phyloP scores from a whole-genome alignment of 768 basidiomycete genomes.

The Tulasnella sp. region DNA sequence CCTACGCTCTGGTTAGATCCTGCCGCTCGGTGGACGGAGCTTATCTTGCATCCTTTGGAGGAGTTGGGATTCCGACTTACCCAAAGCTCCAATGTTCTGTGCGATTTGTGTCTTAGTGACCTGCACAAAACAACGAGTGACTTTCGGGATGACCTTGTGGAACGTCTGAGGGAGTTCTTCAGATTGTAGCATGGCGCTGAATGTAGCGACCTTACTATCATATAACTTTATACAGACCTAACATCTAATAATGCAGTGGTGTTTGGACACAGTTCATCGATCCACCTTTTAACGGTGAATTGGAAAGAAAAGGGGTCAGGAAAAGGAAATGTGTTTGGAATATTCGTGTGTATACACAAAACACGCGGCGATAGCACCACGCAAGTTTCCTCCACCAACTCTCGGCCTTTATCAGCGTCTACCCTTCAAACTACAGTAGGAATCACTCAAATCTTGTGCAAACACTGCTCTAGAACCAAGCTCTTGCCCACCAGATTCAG shows the following conservation, averaged over 20 bases:
- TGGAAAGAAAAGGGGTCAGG: too few relatives aligned
- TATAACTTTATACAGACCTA: neutral
- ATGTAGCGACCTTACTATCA: neutral
- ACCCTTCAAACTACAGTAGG: too few relatives aligned
- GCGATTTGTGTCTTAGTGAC: neutral
- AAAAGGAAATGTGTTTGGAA: too few relatives aligned
- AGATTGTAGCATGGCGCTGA: neutral
- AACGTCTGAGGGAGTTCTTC: neutral
- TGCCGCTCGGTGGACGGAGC: neutral
- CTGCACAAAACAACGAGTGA: neutral
- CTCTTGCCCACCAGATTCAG: too few relatives aligned
- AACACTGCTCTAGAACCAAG: too few relatives aligned
- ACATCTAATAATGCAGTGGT: neutral
- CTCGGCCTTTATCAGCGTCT: too few relatives aligned
- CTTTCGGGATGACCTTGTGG: neutral
- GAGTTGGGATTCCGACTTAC: neutral
- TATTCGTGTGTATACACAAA: too few relatives aligned
- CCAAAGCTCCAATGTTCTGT: neutral
- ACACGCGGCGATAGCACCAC: too few relatives aligned
- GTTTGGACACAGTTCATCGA: too few relatives aligned
- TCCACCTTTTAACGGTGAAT: too few relatives aligned
- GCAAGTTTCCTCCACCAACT: too few relatives aligned
- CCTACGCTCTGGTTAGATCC: neutral
- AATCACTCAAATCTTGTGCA: too few relatives aligned
- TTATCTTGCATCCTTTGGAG: slow-evolving; percentile 11